Evolutionary conservation across 2,329 filamentous ascomycete genomes (phyloP).

Genomic region (Sarocladium kiliense): DNA sequence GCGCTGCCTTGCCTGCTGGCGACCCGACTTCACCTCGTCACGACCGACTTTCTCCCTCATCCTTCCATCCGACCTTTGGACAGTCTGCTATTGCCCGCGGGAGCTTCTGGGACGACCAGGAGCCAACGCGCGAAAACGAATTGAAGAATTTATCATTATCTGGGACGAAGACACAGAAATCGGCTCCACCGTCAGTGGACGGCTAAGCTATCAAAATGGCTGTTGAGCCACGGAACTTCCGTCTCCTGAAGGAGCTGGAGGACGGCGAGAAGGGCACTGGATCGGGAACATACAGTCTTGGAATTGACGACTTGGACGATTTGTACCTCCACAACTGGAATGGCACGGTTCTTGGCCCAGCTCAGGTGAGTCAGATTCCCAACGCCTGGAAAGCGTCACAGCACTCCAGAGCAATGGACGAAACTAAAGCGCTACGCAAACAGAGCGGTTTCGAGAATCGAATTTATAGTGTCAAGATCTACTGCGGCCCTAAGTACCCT

Average conservation of each 20-base stretch:
- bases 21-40: background rate
- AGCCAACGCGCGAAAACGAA: background rate
- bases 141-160: background rate
- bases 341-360: slow-evolving; percentile 92
- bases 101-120: background rate
- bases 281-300: slow-evolving; percentile 95
- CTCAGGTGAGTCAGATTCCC: slow-evolving; percentile 65
- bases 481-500: slow-evolving; percentile 86
- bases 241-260: slow-evolving; percentile 93
- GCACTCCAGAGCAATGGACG: background rate
- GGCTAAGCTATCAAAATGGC: slow-evolving; percentile 26
- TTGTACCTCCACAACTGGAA: slow-evolving; percentile 98
- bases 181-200: background rate
- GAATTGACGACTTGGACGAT: slow-evolving; percentile 89
- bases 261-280: slow-evolving; percentile 98
- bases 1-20: background rate
- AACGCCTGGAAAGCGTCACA: background rate
- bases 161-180: background rate
- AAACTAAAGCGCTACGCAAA: background rate
- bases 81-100: background rate
- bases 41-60: background rate
- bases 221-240: slow-evolving; percentile 90
- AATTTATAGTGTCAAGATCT: slow-evolving; percentile 97
- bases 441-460: slow-evolving; percentile 96
- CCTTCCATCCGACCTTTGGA: background rate